Evolutionary conservation across 306 rosid species (phyloP), one percentile per base, ranked within the genome.

Genomic region (Prunus davidiana): DNA sequence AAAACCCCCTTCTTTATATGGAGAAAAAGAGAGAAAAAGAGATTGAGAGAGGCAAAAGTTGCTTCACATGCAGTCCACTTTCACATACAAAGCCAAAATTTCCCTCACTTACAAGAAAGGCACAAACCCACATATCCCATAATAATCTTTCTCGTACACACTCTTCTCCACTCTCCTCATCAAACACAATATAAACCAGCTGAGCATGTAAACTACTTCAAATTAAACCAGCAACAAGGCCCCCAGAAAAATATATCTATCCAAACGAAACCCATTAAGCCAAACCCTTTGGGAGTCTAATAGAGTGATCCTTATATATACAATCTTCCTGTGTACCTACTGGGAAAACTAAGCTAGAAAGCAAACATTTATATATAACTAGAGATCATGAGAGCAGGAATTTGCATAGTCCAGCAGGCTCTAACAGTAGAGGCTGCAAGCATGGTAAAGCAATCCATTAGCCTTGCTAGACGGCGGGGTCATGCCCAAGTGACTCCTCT

Each of bases 401-500:
- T 93, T 74, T 89, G 97, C 67, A 91, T 90, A 28, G 76, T 93
- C 14, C 97, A 89, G 76, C 95, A 93, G 67, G 93, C 97, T 71
- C 87, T 93, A 0, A 88, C 93, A 27, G 84, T 82, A 3, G 93
- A 89, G 30, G 95, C 98, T 24, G 84, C 86, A 67, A 82, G 65
- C 51, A 82, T 82, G n/a, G 95, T 93, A 49, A 93, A 88, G 66
- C 97, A 93, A 82, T 96, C 97, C 0, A 75, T 93, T 2, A 83
- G 79, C 45, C 91, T 93, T 0, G 95, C 98, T 6, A 87, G 89
- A 43, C 80, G 97, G 67, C 76, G 98, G 32, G 98, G 98, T 6
- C 98, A 93, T 69, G 88, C 97, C 19, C 98, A 93, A 56, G 98
- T 93, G 64, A 93, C 98, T 11, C 98, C 98, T n/a, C 97, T 93